A percentile compares a stretch with the other conserved stretches of the same genome.
These are phyloP conservation scores for Aspergillus udagawae DNA, from an alignment of 2,329 filamentous ascomycete genomes.

Conservation along the genomic window DNA sequence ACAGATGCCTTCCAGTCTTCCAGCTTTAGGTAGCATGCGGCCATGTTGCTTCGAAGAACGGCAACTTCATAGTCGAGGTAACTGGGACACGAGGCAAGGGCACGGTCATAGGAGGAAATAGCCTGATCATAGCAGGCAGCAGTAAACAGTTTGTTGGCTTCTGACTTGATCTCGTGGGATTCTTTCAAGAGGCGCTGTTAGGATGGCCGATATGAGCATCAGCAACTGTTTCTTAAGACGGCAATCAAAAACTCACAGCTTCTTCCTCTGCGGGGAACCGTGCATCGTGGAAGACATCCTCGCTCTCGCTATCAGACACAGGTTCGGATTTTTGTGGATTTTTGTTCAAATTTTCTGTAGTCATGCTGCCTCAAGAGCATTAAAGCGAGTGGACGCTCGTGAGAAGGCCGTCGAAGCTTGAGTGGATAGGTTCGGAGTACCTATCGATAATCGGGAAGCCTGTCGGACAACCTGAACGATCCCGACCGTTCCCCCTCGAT, in stretches of 20 bases:
- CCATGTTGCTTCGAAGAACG: constrained; percentile 81
- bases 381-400: background rate
- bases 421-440: background rate
- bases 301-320: constrained; percentile 32
- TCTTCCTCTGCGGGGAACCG: constrained; percentile 47
- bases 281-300: constrained; percentile 40
- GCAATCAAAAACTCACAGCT: constrained; percentile 31
- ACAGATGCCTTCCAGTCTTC: constrained; percentile 81
- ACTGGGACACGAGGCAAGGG: constrained; percentile 71
- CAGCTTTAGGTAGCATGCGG: constrained; percentile 82
- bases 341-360: background rate
- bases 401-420: background rate
- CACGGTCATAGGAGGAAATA: constrained; percentile 76
- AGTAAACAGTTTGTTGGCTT: constrained; percentile 77
- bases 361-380: constrained; percentile 21
- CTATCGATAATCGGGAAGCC: background rate
- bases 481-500: background rate
- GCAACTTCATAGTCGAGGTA: constrained; percentile 87
- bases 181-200: constrained; percentile 64
- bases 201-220: constrained; percentile 4
- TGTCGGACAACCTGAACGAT: background rate
- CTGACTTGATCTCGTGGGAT: constrained; percentile 67
- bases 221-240: constrained; percentile 1
- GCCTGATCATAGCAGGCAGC: constrained; percentile 69
- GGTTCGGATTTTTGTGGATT: constrained; percentile 9